Evolutionary conservation across 2,329 filamentous ascomycete species (phyloP), one percentile per base, ranked within the genome.

Genomic region (Clarireedia hainanense): DNA sequence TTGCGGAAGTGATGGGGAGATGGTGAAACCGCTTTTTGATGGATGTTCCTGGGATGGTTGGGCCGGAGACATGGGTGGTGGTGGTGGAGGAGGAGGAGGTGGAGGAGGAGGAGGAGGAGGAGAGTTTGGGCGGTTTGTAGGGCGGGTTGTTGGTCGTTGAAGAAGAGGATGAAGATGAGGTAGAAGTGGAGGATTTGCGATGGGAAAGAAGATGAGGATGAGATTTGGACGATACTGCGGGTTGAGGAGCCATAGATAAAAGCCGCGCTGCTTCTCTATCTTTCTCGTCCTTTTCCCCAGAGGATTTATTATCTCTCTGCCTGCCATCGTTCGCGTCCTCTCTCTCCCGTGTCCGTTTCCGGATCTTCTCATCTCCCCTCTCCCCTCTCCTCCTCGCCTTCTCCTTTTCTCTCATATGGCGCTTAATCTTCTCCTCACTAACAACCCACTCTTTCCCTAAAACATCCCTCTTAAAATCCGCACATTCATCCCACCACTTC

Each of bases 401-500:
- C 56, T 48, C 40, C 56, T 58, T 47, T 45, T 42, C 57, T 47
- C 50, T 56, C 57, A 47, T 50, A 45, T 45, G 57, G 20, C 36
- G 58, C 50, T 60, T 59, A 45, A 55, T 50, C 26, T 78, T 74
- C 56, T 71, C 73, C 23, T 69, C 67, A 30, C 71, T 74, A 30
- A 86, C 62, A n/a, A 75, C 65, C 84, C 84, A 86, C 0, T 80
- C 76, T 55, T 67, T 69, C 3, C 68, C 67, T 14, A 86, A 71
- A 5, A 82, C 71, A 4, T 79, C 73, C 36, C 64, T 65, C 37
- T 74, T 74, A 63, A 86, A 84, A 30, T 67, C 68, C 17, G 67
- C 60, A 46, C 76, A 71, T 69, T 80, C 80, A 62, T 77, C 73
- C 83, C 83, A 86, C 7, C 84, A 79, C 6, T 65, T 67, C 3